These are phyloP conservation scores for Thalassiosira exigua DNA, from an alignment of 352 stramenopile species.

Conservation along the genomic window DNA sequence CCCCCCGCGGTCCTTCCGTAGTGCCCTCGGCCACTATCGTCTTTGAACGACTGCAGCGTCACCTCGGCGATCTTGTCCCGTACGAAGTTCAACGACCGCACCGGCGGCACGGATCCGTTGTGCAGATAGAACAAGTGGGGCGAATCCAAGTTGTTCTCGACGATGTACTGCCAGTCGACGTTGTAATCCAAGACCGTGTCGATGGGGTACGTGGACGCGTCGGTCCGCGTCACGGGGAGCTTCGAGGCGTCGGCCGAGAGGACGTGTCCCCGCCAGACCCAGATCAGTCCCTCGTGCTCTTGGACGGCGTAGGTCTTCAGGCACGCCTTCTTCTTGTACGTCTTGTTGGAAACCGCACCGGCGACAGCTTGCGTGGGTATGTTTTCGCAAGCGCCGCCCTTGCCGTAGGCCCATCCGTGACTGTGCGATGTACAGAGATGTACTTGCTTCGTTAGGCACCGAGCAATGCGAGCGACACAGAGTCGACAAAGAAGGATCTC, in stretches of 20 bases:
- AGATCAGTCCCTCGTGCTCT: slow-evolving; percentile 50
- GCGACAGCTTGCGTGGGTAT: slow-evolving; percentile 55
- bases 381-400: slow-evolving; percentile 40
- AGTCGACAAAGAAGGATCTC: too few relatives aligned
- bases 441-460: too few relatives aligned
- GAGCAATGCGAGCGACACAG: too few relatives aligned
- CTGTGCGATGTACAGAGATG: too few relatives aligned
- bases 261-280: slow-evolving; percentile 52
- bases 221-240: slow-evolving; percentile 45
- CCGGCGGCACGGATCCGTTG: slow-evolving; percentile 57
- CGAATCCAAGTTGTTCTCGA: slow-evolving; percentile 68
- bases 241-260: slow-evolving; percentile 46
- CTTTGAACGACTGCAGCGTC: slow-evolving; percentile 28
- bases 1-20: slow-evolving; percentile 23
- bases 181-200: slow-evolving; percentile 59
- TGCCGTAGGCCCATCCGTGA: slow-evolving; percentile 83
- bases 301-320: slow-evolving; percentile 36
- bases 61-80: slow-evolving; percentile 28
- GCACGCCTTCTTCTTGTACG: slow-evolving; percentile 17
- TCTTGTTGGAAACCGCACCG: not conserved
- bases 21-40: slow-evolving; percentile 48
- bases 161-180: slow-evolving; percentile 31
- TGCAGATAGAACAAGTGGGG: slow-evolving; percentile 65
- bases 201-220: slow-evolving; percentile 45
- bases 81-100: slow-evolving; percentile 28